These are phyloP conservation scores for Juncus inflexus DNA, from an alignment of 176 grass and related monocot genomes.

Conservation along the genomic window DNA sequence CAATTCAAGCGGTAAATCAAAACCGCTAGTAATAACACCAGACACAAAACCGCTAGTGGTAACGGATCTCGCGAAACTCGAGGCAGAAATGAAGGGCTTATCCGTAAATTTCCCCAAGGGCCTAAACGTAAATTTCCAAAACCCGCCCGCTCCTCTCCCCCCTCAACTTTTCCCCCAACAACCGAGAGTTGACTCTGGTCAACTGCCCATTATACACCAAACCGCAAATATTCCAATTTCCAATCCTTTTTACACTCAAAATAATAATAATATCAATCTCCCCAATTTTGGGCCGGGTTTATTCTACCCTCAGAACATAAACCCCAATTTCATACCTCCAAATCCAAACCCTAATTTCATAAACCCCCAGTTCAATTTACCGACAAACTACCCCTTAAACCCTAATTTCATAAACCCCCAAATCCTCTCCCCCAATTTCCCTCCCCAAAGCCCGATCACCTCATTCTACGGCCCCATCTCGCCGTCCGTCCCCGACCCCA, in stretches of 20 bases:
- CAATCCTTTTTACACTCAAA: constrained; percentile 52
- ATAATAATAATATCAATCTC: constrained; percentile 3
- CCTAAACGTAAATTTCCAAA: constrained; percentile 16
- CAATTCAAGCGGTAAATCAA: constrained; percentile 14
- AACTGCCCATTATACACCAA: constrained; percentile 47
- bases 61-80: constrained; percentile 16
- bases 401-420: constrained; percentile 47
- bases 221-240: constrained; percentile 32
- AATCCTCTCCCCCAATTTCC: constrained; percentile 46
- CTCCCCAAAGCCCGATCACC: too few species aligned
- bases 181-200: constrained; percentile 27
- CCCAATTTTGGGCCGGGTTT: constrained; percentile 6
- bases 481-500: constrained; percentile 57
- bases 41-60: constrained; percentile 16
- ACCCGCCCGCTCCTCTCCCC: constrained; percentile 33
- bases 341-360: constrained; percentile 53
- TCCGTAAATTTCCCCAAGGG: constrained; percentile 27
- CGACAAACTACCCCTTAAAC: constrained; percentile 51
- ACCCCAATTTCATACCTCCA: constrained; percentile 43
- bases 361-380: constrained; percentile 48
- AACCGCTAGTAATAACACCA: background rate
- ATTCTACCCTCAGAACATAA: constrained; percentile 27
- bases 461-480: constrained; percentile 29
- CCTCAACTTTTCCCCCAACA: constrained; percentile 46
- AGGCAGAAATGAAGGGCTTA: constrained; percentile 37